Conservation (phyloP, 345 rosid species). For the Heritiera fomes region DNA sequence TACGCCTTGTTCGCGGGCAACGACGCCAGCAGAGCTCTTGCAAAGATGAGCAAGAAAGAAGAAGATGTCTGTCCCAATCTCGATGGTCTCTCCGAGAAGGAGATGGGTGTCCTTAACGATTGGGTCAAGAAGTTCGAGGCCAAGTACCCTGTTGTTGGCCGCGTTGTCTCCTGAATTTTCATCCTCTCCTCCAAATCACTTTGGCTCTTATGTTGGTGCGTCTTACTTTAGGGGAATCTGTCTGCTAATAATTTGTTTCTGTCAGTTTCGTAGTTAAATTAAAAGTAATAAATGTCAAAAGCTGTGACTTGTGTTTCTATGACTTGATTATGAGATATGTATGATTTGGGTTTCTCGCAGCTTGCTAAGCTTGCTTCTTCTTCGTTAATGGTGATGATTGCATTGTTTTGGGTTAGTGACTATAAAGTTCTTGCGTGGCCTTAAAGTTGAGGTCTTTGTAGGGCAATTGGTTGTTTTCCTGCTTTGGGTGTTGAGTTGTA, state of each 20-base stretch:
- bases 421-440: neutral
- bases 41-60: slow-evolving; percentile 92
- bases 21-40: slow-evolving; percentile 85
- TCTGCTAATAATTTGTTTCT: neutral
- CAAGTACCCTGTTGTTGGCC: slow-evolving; percentile 86
- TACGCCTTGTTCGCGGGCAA: slow-evolving; percentile 78
- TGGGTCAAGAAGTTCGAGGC: slow-evolving; percentile 92
- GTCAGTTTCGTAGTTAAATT: neutral
- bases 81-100: slow-evolving; percentile 75
- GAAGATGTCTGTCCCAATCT: slow-evolving; percentile 67
- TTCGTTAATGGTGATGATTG: neutral
- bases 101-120: slow-evolving; percentile 65
- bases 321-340: neutral
- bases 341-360: neutral
- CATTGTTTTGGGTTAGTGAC: neutral
- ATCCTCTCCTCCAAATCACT: neutral
- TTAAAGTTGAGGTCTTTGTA: neutral
- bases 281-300: neutral
- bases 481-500: neutral
- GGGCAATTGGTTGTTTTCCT: neutral
- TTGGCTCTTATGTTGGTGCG: neutral
- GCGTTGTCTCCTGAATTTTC: slow-evolving; percentile 39
- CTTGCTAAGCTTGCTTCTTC: neutral
- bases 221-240: neutral
- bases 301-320: too few species aligned